These are phyloP conservation scores for Hermanozyma aechmeae DNA, from an alignment of 805 yeast genomes.

Conservation along the genomic window DNA sequence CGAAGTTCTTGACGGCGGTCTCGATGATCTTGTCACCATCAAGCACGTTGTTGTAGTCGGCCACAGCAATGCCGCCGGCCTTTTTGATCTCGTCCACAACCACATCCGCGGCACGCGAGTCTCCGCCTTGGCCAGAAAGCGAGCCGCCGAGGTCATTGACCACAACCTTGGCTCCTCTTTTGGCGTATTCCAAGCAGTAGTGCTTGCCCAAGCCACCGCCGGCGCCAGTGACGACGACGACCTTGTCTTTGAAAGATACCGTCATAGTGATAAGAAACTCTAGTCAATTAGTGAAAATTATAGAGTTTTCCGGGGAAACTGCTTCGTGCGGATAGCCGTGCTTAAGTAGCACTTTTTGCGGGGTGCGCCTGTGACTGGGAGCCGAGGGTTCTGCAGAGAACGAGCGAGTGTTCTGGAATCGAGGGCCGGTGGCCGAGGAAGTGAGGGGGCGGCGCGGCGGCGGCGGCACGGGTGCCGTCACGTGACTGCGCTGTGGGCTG, in stretches of 20 bases:
- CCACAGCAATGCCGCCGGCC: constrained; percentile 80
- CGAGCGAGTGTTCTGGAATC: no score
- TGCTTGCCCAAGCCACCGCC: constrained; percentile 94
- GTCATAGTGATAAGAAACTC: constrained; percentile 7
- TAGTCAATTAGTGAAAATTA: neutral
- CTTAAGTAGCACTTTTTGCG: neutral
- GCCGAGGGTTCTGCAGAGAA: neutral
- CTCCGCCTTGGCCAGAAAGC: constrained; percentile 62
- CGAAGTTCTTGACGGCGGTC: constrained; percentile 79
- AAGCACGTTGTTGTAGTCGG: constrained; percentile 86
- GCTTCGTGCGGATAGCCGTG: neutral
- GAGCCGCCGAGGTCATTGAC: constrained; percentile 92
- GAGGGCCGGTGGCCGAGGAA: no score
- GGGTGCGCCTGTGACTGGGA: neutral
- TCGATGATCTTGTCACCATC: constrained; percentile 78
- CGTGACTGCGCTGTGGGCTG: no score
- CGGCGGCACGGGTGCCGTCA: no score
- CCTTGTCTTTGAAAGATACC: constrained; percentile 61
- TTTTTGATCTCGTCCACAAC: constrained; percentile 77
- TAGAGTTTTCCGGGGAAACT: neutral
- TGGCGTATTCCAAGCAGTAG: constrained; percentile 80
- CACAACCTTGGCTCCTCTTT: constrained; percentile 89
- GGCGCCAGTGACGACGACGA: constrained; percentile 91
- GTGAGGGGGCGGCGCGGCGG: no score
- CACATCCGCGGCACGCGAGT: constrained; percentile 70